Evolutionary conservation across 2,329 filamentous ascomycete species (phyloP), one percentile per base, ranked within the genome.

Genomic region (Venturia asperata): DNA sequence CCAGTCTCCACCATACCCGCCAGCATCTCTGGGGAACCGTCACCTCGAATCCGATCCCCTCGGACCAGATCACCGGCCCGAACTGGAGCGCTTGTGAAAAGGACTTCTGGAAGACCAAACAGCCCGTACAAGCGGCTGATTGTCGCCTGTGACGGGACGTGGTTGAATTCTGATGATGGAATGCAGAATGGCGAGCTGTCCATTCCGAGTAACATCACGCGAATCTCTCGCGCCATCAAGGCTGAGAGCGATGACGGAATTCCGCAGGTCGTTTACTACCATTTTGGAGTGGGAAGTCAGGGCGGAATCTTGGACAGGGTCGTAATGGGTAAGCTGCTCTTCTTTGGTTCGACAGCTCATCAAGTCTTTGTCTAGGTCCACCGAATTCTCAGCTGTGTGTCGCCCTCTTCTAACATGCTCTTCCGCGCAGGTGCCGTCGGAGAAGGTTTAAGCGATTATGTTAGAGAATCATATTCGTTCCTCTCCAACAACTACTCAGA

Each of bases 401-500:
- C 34, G 15, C n/a, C 39, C 58, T 5, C 10, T 58, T 52, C 64
- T 55, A 47, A 64, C n/a, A 21, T 62, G 9, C 10, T 34, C 34
- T 41, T 34, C 45, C 66, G 71, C n/a, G 70, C 69, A 67, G 78
- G 78, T 19, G 71, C 75, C 19, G 78, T 74, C 6, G 78, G 78
- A n/a, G 75, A 77, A 68, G 79, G 80, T 5, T 72, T 82, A 11
- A 72, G 73, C 4, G 79, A 81, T 42, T 79, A 79, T 60, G 77
- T 82, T 3, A 73, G 79, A 15, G 77, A 81, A 70, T 78, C 74
- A 0, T 82, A 84, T 64, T 76, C 76, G 7, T 83, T 82, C 69
- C 71, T 83, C 1, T 76, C 78, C n/a, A 79, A 80, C 65, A 84
- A 83, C 70, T 83, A 80, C 68, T 72, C 77, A n/a, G 76, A 75